Evolutionary conservation across 768 basidiomycete species (phyloP), one percentile per base, ranked within the genome.

Genomic region (Obba rivulosa): DNA sequence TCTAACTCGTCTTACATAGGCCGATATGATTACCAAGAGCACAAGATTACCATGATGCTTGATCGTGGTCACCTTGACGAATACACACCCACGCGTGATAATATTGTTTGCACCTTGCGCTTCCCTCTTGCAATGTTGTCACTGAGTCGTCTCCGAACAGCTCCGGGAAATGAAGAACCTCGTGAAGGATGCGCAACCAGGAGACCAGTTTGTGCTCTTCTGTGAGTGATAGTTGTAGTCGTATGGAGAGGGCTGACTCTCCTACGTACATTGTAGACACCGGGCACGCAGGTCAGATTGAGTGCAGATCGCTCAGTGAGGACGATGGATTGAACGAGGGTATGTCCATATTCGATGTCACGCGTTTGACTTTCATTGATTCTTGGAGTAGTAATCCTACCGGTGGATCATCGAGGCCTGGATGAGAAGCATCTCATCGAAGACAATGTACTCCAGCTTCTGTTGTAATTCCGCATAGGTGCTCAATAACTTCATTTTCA

Each of bases 161-260:
- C 16, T 57, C 4, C 31, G 21, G 11, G 50, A 53, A 18, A 51
- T 60, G 23, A 14, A 44, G 8, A 23, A 21, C 11, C 36, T 58
- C 24, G 59, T 60, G 0, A 28, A 43, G 1, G 51, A 20, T 20
- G 55, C 53, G 3, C 46, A 28, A 5, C 45, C 46, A 3, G 43
- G 45, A 9, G 59, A 60, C 35, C 37, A 20, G 3, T 51, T 60
- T 8, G 49, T 60, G 17, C 53, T 58, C 21, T 46, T 41, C 14
- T 60, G 59, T 58, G 23, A 22, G 53, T 34, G 18, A 8, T 31
- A 31, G 7, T 31, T 5, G 7, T 16, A 11, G 7, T n/a, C 3
- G 17, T 23, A 34, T 17, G 14, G 14, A 20, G 22, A 5, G 16
- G 20, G 41, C 13, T 21, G 25, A 8, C 38, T 34, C 11, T 35